Percentiles rank a stretch among this genome's conserved stretches.
phyloP scores from a whole-genome alignment of 208 protist species.

The Leishmania martiniquensis region DNA sequence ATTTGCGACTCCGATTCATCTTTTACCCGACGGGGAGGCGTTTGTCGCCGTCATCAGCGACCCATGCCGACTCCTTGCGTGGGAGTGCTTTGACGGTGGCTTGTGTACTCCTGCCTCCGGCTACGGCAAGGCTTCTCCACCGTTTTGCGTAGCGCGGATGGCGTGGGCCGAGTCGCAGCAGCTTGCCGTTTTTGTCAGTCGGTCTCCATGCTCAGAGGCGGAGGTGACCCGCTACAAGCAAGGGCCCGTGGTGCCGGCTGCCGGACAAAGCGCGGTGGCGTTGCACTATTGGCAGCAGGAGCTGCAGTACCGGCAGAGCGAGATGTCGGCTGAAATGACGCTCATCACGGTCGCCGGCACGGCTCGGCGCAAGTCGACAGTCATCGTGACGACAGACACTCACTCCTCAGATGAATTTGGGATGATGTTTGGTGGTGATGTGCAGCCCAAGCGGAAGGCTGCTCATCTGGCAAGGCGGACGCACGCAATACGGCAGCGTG shows the following conservation, averaged over 20 bases:
- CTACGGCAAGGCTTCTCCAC: slow-evolving; percentile 42
- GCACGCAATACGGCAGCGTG: slow-evolving; percentile 17
- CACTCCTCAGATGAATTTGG: slow-evolving; percentile 53
- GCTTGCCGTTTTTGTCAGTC: slow-evolving; percentile 50
- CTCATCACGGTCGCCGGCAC: slow-evolving; percentile 53
- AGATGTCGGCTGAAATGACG: slow-evolving; percentile 46
- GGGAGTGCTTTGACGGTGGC: slow-evolving; percentile 69
- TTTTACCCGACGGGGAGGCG: slow-evolving; percentile 74
- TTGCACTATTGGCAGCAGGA: slow-evolving; percentile 16
- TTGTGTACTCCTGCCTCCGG: slow-evolving; percentile 50
- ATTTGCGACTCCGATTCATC: slow-evolving; percentile 31
- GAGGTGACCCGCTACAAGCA: slow-evolving; percentile 25
- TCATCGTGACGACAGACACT: slow-evolving; percentile 35
- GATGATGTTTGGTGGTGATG: slow-evolving; percentile 48
- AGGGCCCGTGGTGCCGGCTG: slow-evolving; percentile 1
- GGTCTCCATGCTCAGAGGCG: slow-evolving; percentile 35
- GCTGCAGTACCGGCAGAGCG: slow-evolving; percentile 23
- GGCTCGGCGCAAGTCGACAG: slow-evolving; percentile 29
- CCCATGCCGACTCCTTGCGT: slow-evolving; percentile 34
- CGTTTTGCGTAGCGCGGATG: slow-evolving; percentile 50
- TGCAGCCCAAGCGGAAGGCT: slow-evolving; percentile 37
- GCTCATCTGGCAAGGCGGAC: slow-evolving; percentile 14
- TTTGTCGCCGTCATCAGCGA: slow-evolving; percentile 56
- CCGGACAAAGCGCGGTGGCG: slow-evolving; percentile 16
- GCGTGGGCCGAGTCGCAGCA: slow-evolving; percentile 64